Base-by-base conservation (phyloP, 768 basidiomycete genomes). In the Phlebiopsis flavidoalba region DNA sequence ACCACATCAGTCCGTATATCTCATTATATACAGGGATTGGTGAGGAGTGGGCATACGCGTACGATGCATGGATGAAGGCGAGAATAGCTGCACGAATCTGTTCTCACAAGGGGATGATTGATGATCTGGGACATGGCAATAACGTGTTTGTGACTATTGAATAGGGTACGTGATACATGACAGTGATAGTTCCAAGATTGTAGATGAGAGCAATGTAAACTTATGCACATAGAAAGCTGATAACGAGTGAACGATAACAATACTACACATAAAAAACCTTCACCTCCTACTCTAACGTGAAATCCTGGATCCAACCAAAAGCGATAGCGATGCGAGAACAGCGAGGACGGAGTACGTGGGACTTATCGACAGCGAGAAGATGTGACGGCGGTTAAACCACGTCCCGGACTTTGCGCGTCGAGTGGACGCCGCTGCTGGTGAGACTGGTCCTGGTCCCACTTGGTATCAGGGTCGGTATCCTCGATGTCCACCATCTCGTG, bases 21-120 rank as follows among this genome's bases (percentile, higher is more conserved):
- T 77, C 77, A 12, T 65, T 86, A 58, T 69, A 75, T 2, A 80
- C 77, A 1, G 86, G 86, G 1, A 69, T 82, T 64, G 87, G 83
- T 15, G 87, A 88, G 65, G 76, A 80, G 33, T 88, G 87, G 86
- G 86, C 76, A 0, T 73, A 79, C 59, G 77, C 83, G n/a, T 77
- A 80, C 2, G 63, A 53, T 15, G 62, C 58, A 12, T 71, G 67
- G 67, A 50, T 71, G 52, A 65, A 65, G 36, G n/a, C 54, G 6
- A 43, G 43, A n/a, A 22, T 55, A 31, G 26, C 26, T 31, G 26
- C 26, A 31, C 6, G 26, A 31, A 2, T 31, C 26, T 31, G 26
- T 31, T 31, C n/a, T 2, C 26, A 31, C 26, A 31, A 31, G 6
- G 26, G 26, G 26, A n/a, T n/a, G n/a, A n/a, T n/a, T n/a, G n/a